These are phyloP conservation scores for Blastobotrys americana DNA, from an alignment of 805 yeast species.

Conservation along the genomic window DNA sequence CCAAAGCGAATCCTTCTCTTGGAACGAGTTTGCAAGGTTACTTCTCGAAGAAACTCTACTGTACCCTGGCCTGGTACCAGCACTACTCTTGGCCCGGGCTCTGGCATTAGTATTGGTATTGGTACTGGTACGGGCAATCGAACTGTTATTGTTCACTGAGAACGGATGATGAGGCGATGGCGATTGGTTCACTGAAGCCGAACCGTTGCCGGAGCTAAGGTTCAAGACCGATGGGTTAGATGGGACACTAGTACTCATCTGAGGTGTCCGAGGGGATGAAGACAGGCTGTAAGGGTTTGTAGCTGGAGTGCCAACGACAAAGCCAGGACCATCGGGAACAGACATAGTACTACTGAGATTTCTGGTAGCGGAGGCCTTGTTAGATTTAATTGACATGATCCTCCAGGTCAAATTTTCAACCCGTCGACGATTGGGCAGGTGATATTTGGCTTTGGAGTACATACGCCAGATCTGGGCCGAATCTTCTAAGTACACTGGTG, in stretches of 20 bases:
- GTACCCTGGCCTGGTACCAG: background rate
- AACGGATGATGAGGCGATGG: background rate
- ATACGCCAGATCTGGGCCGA: slow-evolving; percentile 62
- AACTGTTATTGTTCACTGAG: background rate
- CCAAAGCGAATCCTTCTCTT: background rate
- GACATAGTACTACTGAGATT: background rate
- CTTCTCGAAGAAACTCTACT: background rate
- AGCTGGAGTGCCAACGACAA: background rate
- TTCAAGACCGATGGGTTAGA: background rate
- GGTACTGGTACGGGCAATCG: too few relatives aligned
- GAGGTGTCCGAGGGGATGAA: background rate
- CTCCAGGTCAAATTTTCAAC: slow-evolving; percentile 88
- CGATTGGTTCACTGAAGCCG: background rate
- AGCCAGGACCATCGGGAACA: background rate
- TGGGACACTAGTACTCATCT: background rate
- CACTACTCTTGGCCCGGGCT: too few relatives aligned
- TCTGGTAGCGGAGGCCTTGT: background rate
- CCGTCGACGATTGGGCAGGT: slow-evolving; percentile 65
- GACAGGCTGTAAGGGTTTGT: background rate
- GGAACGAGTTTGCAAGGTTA: background rate
- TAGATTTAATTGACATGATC: slow-evolving; percentile 43
- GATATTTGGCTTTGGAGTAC: slow-evolving; percentile 68
- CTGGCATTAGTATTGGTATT: too few relatives aligned
- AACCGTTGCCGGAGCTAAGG: background rate
- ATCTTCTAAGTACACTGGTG: background rate